phyloP scores from a whole-genome alignment of 2,329 filamentous ascomycete species.

The Knufia fluminis region DNA sequence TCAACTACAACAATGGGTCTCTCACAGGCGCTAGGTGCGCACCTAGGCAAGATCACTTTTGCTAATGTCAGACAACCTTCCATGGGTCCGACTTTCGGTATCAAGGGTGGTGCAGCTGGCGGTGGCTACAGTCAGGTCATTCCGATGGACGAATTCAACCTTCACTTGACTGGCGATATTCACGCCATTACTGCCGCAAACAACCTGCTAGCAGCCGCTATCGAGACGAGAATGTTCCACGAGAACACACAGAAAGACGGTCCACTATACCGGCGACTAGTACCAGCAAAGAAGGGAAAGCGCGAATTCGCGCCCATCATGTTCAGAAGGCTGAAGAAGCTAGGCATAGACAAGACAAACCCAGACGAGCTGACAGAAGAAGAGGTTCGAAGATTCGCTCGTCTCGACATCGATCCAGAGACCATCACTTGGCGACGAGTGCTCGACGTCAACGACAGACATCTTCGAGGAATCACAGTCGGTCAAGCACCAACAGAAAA shows the following conservation, averaged over 20 bases:
- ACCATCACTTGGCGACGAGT: constrained; percentile 97
- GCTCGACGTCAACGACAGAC: constrained; percentile 92
- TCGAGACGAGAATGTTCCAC: constrained; percentile 97
- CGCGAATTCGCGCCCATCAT: constrained; percentile 80
- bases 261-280: constrained; percentile 75
- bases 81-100: constrained; percentile 95
- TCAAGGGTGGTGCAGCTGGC: constrained; percentile 95
- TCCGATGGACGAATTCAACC: constrained; percentile 98
- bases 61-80: constrained; percentile 96
- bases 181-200: constrained; percentile 96
- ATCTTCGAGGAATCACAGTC: constrained; percentile 80
- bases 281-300: constrained; percentile 83
- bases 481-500: constrained; percentile 86
- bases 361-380: constrained; percentile 84
- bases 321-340: constrained; percentile 87
- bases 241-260: constrained; percentile 91
- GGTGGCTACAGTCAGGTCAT: constrained; percentile 99
- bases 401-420: constrained; percentile 89
- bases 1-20: constrained; percentile 96
- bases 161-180: constrained; percentile 95
- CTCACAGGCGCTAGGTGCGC: constrained; percentile 82
- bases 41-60: constrained; percentile 79
- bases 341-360: constrained; percentile 91
- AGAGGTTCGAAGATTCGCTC: constrained; percentile 78
- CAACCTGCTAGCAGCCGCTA: constrained; percentile 90